Percentiles rank a stretch among this genome's conserved stretches.
Conservation (phyloP, 2,329 filamentous ascomycete genomes). For the Fusarium veterinarium region DNA sequence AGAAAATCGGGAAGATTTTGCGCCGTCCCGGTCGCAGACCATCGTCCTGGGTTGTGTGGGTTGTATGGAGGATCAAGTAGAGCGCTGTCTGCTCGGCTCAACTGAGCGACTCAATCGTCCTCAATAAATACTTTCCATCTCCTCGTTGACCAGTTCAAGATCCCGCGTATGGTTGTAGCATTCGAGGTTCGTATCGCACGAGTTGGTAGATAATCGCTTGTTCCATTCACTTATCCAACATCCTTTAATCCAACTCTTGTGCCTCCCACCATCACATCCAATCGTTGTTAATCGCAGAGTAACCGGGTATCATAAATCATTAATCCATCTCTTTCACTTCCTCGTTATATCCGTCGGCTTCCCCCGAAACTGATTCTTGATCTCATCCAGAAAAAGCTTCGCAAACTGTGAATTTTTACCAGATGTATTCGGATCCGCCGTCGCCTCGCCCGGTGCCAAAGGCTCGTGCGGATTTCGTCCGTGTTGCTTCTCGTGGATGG, state of each 20-base stretch:
- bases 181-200: neutral
- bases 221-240: neutral
- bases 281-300: neutral
- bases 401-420: conserved; percentile 51
- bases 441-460: conserved; percentile 63
- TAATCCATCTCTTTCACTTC: conserved; percentile 31
- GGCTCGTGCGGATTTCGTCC: conserved; percentile 64
- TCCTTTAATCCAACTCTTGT: neutral
- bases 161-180: neutral
- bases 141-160: too few relatives aligned
- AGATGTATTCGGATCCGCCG: conserved; percentile 52
- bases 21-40: neutral
- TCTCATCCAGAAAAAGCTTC: conserved; percentile 62
- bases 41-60: neutral
- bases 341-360: conserved; percentile 54
- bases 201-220: neutral
- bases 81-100: neutral
- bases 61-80: neutral
- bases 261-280: neutral
- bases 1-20: neutral
- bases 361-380: conserved; percentile 62
- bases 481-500: conserved; percentile 60
- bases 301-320: conserved; percentile 12
- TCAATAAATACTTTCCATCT: neutral
- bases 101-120: too few relatives aligned